phyloP scores from a whole-genome alignment of 129 eudicot species.

The Helichrysum umbraculigerum region DNA sequence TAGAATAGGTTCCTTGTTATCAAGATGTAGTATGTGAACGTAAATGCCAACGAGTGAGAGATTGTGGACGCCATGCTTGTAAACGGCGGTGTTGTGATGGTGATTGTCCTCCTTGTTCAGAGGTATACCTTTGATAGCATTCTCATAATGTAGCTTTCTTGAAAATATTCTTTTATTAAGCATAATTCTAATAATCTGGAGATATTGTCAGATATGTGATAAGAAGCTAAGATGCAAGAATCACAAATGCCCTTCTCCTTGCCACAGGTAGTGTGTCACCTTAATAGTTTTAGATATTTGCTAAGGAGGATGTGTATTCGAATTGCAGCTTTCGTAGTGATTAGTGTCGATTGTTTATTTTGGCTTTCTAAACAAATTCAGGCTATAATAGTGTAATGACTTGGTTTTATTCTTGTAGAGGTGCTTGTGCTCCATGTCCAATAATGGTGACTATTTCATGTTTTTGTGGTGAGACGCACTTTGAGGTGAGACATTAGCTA shows the following conservation, averaged over 20 bases:
- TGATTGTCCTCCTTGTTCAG: conserved; percentile 97
- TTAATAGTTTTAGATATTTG: conserved; percentile 9
- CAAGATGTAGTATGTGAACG: conserved; percentile 97
- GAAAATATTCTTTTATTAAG: background rate
- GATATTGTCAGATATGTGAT: conserved; percentile 72
- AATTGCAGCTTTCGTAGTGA: background rate
- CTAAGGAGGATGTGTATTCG: background rate
- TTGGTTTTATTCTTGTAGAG: conserved; percentile 54
- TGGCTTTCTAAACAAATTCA: background rate
- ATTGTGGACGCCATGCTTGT: conserved; percentile 99
- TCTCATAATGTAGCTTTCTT: background rate
- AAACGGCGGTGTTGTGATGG: conserved; percentile 92
- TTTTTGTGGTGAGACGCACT: conserved; percentile 82
- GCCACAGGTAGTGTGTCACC: conserved; percentile 69
- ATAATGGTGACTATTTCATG: conserved; percentile 96
- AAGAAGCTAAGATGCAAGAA: conserved; percentile 93
- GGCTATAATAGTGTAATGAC: background rate
- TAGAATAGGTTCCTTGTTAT: conserved; percentile 94
- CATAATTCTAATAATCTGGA: conserved; percentile 8
- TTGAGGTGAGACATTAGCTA: conserved; percentile 62
- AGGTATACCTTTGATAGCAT: conserved; percentile 50
- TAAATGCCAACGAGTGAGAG: conserved; percentile 76
- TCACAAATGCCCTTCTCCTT: conserved; percentile 98
- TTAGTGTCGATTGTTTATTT: background rate
- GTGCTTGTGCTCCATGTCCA: conserved; percentile 99